A percentile compares a stretch with the other conserved stretches of the same genome.
These are phyloP conservation scores for Microglena sp. DNA, from an alignment of 139 green algal genomes.

Conservation along the genomic window DNA sequence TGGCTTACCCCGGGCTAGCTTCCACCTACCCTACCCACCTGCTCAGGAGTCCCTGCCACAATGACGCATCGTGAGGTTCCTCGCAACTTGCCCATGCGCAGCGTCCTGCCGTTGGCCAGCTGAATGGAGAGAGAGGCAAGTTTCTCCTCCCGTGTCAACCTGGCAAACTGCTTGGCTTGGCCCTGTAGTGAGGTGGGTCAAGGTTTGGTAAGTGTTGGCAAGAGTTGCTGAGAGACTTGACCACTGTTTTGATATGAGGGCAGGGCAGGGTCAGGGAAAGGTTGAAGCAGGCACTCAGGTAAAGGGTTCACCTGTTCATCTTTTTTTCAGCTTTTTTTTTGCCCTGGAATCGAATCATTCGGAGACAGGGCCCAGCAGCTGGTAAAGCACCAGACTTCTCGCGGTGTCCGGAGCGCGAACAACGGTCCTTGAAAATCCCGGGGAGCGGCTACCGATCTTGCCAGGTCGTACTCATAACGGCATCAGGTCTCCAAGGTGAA, in stretches of 20 bases:
- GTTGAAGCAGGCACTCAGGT: not conserved
- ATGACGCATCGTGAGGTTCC: slow-evolving; percentile 49
- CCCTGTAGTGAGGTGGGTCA: slow-evolving; percentile 44
- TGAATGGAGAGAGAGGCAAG: slow-evolving; percentile 48
- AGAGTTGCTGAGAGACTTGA: not conserved
- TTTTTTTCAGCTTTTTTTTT: no score
- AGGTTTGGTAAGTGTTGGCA: no score
- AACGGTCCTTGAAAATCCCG: no score
- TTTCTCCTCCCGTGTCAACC: slow-evolving; percentile 58
- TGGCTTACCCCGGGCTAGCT: no score
- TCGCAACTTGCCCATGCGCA: slow-evolving; percentile 50
- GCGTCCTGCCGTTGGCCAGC: slow-evolving; percentile 50
- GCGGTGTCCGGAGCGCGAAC: no score
- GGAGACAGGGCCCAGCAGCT: no score
- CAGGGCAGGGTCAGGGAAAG: not conserved
- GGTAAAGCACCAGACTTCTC: no score
- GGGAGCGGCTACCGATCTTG: no score
- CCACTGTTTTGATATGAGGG: not conserved
- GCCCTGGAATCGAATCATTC: no score
- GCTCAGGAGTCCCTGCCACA: slow-evolving; percentile 42
- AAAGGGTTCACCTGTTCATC: not conserved
- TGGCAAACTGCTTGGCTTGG: slow-evolving; percentile 58
- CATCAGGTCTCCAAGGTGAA: no score
- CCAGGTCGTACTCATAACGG: no score
- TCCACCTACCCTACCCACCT: slow-evolving; percentile 30